These are phyloP conservation scores for Geranomyces variabilis DNA, from an alignment of 192 early-diverging fungal genomes.

Conservation along the genomic window DNA sequence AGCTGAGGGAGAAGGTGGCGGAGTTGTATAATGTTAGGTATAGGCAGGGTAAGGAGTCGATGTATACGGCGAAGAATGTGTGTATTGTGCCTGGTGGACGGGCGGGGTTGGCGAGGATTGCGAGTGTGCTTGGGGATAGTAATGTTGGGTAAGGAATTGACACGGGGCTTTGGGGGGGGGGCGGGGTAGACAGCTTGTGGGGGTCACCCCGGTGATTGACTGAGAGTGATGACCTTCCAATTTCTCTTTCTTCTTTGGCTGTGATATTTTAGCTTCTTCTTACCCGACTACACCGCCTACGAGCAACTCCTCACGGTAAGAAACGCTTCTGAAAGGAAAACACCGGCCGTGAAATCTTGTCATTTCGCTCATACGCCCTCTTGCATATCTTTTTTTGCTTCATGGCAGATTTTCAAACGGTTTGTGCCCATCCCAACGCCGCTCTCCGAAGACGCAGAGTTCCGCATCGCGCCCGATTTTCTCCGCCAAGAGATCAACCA, in stretches of 20 bases:
- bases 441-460: slow-evolving; percentile 45
- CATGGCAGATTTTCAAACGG: slow-evolving; percentile 49
- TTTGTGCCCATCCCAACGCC: slow-evolving; percentile 63
- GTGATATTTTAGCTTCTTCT: slow-evolving; percentile 53
- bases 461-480: slow-evolving; percentile 51
- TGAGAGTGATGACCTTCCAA: too few species aligned
- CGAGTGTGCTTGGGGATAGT: slow-evolving; percentile 51
- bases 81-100: slow-evolving; percentile 63
- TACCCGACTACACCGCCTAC: slow-evolving; percentile 52
- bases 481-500: slow-evolving; percentile 49
- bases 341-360: not conserved
- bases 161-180: too few species aligned
- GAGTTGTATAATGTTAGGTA: slow-evolving; percentile 57
- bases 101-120: slow-evolving; percentile 56
- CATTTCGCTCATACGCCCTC: too few species aligned
- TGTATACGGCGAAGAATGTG: slow-evolving; percentile 59
- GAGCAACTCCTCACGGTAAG: slow-evolving; percentile 30
- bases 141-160: slow-evolving; percentile 43
- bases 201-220: too few species aligned
- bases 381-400: too few species aligned
- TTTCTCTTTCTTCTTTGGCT: too few species aligned
- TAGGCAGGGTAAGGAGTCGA: slow-evolving; percentile 38
- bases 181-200: too few species aligned
- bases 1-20: slow-evolving; percentile 50
- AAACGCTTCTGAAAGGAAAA: not conserved